phyloP scores from a whole-genome alignment of 2,329 filamentous ascomycete genomes.

The Hysterium pulicare region DNA sequence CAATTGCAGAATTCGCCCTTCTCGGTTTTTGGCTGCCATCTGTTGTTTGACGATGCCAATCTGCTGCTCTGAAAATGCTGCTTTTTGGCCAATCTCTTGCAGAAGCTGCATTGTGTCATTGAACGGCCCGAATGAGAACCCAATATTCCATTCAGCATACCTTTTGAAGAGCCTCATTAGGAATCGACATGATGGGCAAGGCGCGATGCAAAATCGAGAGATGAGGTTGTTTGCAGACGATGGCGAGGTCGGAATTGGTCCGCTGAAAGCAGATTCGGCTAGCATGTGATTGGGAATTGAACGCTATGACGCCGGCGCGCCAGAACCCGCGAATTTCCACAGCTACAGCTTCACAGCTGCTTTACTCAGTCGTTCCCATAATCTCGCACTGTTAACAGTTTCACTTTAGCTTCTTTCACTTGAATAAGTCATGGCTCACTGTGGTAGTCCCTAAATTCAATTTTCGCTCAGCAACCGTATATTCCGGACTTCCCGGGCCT shows the following conservation, averaged over 20 bases:
- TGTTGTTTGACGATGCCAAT: conserved; percentile 82
- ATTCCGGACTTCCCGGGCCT: conserved; percentile 7
- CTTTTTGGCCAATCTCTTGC: conserved; percentile 90
- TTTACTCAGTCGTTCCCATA: not conserved
- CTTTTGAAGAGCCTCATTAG: conserved; percentile 92
- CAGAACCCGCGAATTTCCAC: not conserved
- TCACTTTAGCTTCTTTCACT: not conserved
- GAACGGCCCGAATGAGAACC: too few relatives aligned
- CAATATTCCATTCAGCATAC: conserved; percentile 53
- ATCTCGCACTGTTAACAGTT: not conserved
- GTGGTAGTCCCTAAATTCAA: not conserved
- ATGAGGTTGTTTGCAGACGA: not conserved
- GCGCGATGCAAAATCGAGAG: not conserved
- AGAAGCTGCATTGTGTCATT: conserved; percentile 80
- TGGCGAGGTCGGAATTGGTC: not conserved
- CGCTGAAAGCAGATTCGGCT: not conserved
- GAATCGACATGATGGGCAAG: conserved; percentile 75
- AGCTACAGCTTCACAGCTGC: not conserved
- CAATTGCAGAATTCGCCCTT: conserved; percentile 82
- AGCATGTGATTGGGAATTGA: not conserved
- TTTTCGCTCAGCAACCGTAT: conserved; percentile 3
- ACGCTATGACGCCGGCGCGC: too few relatives aligned
- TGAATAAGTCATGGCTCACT: not conserved
- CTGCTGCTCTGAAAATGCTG: conserved; percentile 84
- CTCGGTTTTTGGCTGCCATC: conserved; percentile 79